Evolutionary conservation across 73 alveolate species (phyloP), one percentile per base, ranked within the genome.

Genomic region (Urostyla sp.): DNA sequence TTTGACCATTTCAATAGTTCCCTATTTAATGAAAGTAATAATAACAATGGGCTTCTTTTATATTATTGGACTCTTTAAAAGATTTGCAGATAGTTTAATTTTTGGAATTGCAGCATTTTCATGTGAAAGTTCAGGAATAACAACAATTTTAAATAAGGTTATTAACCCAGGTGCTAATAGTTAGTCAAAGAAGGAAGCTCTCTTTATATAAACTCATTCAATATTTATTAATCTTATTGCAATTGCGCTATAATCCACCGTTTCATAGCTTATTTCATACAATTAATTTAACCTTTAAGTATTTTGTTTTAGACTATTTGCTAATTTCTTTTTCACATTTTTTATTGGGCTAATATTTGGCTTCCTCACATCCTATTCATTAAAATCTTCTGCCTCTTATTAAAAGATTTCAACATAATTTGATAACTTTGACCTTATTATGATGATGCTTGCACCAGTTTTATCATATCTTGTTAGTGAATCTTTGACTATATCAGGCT

Each of bases 361-460:
- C 6, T 69, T 69, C 31, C 23, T 69, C 16, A 1, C 83, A 3
- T 46, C 72, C 58, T 69, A 69, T 36, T 69, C 72, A 2, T 28
- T 69, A 16, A 69, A 69, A 45, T 13, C 44, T 2, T 69, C 67
- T 34, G n/a, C n/a, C n/a, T n/a, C n/a, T n/a, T 38, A 21, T 69
- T 1, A 32, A 24, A 69, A 49, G 7, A 7, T 34, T 34, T 43
- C 20, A 4, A 24, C 6, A 10, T 10, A 45, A 37, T 27, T 69
- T 49, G 83, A 69, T 49, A 69, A 69, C 27, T 69, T 69, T 69
- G 83, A 69, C 31, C 24, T 69, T n/a, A 16, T 69, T 16, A 69
- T 69, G 83, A 69, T 69, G 83, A 23, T 48, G 13, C 54, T 69
- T 1, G 24, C 83, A 0, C 83, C 83, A 5, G 49, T 69, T 5